phyloP scores from a whole-genome alignment of 805 yeast genomes.

The Tetrapisispora nanseiensis region DNA sequence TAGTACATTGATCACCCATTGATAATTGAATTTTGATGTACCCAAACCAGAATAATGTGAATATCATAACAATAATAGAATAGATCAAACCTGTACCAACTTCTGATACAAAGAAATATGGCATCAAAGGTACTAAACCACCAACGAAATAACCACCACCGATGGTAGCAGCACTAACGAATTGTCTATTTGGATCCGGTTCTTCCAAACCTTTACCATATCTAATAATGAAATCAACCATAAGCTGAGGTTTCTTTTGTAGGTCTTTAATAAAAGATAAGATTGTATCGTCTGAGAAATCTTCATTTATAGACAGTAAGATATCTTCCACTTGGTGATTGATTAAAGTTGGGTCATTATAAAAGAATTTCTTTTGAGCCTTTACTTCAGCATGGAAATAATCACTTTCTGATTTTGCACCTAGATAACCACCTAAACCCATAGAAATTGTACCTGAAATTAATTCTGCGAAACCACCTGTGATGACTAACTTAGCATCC shows the following conservation, averaged over 20 bases:
- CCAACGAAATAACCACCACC: slow-evolving; percentile 88
- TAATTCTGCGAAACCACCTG: slow-evolving; percentile 95
- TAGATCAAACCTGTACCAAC: slow-evolving; percentile 68
- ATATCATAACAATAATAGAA: slow-evolving; percentile 71
- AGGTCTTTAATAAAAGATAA: slow-evolving; percentile 65
- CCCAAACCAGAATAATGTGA: slow-evolving; percentile 82
- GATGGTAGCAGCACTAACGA: slow-evolving; percentile 79
- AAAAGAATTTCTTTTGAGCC: slow-evolving; percentile 57
- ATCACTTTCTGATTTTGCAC: slow-evolving; percentile 80
- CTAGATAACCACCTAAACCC: slow-evolving; percentile 94
- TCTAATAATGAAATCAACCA: slow-evolving; percentile 78
- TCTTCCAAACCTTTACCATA: slow-evolving; percentile 85
- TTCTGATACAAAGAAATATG: slow-evolving; percentile 71
- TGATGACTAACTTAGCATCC: slow-evolving; percentile 76
- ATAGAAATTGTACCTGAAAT: slow-evolving; percentile 93
- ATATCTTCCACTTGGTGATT: slow-evolving; percentile 76
- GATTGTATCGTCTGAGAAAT: slow-evolving; percentile 56
- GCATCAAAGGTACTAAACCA: slow-evolving; percentile 82
- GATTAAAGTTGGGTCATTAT: slow-evolving; percentile 51
- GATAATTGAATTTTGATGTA: slow-evolving; percentile 77
- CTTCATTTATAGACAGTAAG: slow-evolving; percentile 52
- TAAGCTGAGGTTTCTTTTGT: slow-evolving; percentile 62
- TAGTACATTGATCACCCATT: slow-evolving; percentile 68
- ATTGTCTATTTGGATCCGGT: slow-evolving; percentile 88
- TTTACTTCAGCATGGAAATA: slow-evolving; percentile 62